These are phyloP conservation scores for Plasmodium inui DNA, from an alignment of 169 alveolate genomes.

Conservation along the genomic window DNA sequence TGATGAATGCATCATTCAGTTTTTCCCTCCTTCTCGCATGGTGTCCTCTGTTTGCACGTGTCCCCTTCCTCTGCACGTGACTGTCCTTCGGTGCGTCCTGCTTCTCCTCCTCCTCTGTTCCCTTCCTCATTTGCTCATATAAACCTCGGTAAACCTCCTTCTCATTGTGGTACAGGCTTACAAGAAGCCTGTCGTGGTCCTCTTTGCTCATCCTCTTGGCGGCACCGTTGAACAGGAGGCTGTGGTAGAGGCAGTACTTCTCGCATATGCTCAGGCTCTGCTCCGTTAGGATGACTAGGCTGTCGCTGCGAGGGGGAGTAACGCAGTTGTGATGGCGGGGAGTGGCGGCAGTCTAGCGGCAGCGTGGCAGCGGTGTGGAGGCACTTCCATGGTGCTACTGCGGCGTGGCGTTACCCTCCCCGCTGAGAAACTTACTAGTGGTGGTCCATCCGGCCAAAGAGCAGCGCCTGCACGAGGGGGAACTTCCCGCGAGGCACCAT, in stretches of 20 bases:
- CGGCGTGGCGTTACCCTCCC: background rate
- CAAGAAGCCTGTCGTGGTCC: background rate
- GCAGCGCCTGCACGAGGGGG: constrained; percentile 6
- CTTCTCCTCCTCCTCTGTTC: background rate
- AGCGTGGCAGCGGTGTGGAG: background rate
- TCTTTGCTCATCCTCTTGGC: constrained; percentile 16
- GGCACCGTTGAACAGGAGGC: background rate
- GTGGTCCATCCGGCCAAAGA: constrained; percentile 20
- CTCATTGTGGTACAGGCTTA: constrained; percentile 24
- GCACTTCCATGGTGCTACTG: background rate
- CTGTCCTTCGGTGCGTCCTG: no score
- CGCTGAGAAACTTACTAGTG: constrained; percentile 22
- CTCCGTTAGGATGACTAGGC: constrained; percentile 9
- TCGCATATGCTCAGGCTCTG: constrained; percentile 32
- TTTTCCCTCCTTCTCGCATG: background rate
- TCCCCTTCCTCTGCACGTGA: background rate
- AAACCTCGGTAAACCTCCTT: background rate
- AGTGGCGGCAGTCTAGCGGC: no score
- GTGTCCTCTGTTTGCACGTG: background rate
- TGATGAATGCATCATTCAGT: background rate
- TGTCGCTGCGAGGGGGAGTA: constrained; percentile 15
- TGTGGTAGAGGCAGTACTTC: constrained; percentile 39
- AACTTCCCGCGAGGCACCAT: background rate
- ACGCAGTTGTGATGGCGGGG: background rate
- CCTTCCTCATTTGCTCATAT: background rate